phyloP scores from a whole-genome alignment of 2,329 filamentous ascomycete species.

The Aspergillus felis region DNA sequence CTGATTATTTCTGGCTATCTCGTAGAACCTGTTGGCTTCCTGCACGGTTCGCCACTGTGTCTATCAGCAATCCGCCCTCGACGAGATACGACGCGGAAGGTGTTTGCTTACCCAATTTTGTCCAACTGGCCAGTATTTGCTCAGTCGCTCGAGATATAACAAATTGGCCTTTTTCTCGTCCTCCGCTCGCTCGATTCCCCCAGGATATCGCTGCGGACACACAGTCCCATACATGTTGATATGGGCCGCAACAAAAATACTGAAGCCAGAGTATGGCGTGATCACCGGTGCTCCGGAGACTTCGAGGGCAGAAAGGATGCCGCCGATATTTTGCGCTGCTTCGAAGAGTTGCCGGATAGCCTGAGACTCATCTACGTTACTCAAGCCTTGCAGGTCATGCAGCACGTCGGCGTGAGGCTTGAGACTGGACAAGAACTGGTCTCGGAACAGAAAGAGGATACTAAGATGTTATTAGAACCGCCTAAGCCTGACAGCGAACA shows the following conservation, averaged over 20 bases:
- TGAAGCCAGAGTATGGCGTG: constrained; percentile 36
- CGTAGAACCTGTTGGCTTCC: constrained; percentile 34
- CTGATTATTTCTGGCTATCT: constrained; percentile 27
- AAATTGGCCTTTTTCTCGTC: constrained; percentile 31
- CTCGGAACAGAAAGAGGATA: constrained; percentile 33
- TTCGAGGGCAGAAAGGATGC: constrained; percentile 28
- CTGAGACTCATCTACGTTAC: constrained; percentile 9
- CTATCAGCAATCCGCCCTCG: neutral
- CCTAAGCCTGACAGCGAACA: neutral
- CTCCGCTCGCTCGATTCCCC: constrained; percentile 28
- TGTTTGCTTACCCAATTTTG: constrained; percentile 27
- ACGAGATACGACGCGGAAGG: too few relatives aligned
- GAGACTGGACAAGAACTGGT: constrained; percentile 30
- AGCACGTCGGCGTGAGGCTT: constrained; percentile 22
- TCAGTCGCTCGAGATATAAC: constrained; percentile 29
- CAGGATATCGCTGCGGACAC: constrained; percentile 29
- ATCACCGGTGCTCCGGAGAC: constrained; percentile 30
- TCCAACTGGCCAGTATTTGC: constrained; percentile 33
- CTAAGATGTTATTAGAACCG: constrained; percentile 11
- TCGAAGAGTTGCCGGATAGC: constrained; percentile 31
- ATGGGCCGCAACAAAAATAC: constrained; percentile 35
- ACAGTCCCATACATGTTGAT: constrained; percentile 39
- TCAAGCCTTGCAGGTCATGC: constrained; percentile 14
- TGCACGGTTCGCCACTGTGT: constrained; percentile 33
- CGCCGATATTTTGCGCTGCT: constrained; percentile 30